Evolutionary conservation across 192 early-diverging fungal species (phyloP).

Genomic region (Coemansia sp.): DNA sequence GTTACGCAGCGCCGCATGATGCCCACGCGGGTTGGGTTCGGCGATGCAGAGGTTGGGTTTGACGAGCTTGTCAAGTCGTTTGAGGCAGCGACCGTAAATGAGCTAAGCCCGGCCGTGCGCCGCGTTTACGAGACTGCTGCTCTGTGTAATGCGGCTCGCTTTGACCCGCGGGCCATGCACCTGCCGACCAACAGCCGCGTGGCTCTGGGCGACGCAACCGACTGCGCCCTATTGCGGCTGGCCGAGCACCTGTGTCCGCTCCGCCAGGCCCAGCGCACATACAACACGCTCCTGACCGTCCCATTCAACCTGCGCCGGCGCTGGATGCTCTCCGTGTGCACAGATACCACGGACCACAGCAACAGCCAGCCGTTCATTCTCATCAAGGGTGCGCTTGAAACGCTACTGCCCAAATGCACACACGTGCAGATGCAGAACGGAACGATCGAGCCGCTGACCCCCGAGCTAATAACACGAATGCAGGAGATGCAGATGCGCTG

Average conservation of each 20-base stretch:
- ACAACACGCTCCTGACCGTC: slow-evolving; percentile 46
- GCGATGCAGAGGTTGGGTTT: background rate
- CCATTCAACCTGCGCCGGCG: slow-evolving; percentile 78
- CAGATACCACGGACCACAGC: slow-evolving; percentile 4
- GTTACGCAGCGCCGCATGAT: slow-evolving; percentile 79
- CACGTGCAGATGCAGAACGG: slow-evolving; percentile 42
- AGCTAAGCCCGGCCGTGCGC: slow-evolving; percentile 10
- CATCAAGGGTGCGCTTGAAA: slow-evolving; percentile 81
- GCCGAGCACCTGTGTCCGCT: slow-evolving; percentile 34
- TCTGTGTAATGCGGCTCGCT: slow-evolving; percentile 69
- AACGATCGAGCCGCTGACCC: slow-evolving; percentile 39
- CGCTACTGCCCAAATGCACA: slow-evolving; percentile 58
- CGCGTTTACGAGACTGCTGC: slow-evolving; percentile 46
- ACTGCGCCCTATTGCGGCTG: slow-evolving; percentile 76
- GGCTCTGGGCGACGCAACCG: slow-evolving; percentile 82
- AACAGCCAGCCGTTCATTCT: slow-evolving; percentile 46
- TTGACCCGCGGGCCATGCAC: slow-evolving; percentile 52
- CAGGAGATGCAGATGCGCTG: slow-evolving; percentile 53
- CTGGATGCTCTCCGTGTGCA: slow-evolving; percentile 56
- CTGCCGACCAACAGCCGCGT: slow-evolving; percentile 59
- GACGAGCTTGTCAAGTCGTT: background rate
- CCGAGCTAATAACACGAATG: slow-evolving; percentile 20
- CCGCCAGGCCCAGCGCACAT: background rate
- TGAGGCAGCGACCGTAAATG: slow-evolving; percentile 3
- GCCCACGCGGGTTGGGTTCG: slow-evolving; percentile 32